phyloP scores from a whole-genome alignment of 371 early-diverging fungal species.

The Sporodiniella umbellata region DNA sequence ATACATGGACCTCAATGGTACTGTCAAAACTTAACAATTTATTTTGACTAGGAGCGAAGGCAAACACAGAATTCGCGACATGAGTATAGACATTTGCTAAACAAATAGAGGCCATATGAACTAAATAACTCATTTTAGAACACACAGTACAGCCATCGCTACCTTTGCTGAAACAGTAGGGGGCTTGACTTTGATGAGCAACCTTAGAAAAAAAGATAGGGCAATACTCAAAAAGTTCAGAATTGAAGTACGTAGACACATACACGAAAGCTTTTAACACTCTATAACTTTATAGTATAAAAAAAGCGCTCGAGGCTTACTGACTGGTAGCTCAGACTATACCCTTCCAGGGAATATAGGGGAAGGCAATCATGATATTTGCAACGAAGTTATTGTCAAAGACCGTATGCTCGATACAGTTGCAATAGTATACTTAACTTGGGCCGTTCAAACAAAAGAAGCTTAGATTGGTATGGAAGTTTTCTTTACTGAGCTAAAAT shows the following conservation, averaged over 20 bases:
- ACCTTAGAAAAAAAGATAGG: slow-evolving; percentile 33
- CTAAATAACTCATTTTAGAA: neutral
- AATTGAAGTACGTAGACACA: slow-evolving; percentile 39
- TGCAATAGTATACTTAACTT: slow-evolving; percentile 36
- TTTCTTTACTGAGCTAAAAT: too few species aligned
- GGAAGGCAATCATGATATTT: slow-evolving; percentile 16
- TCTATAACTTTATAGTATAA: slow-evolving; percentile 40
- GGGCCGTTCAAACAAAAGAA: slow-evolving; percentile 33
- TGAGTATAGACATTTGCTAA: slow-evolving; percentile 14
- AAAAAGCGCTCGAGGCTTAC: slow-evolving; percentile 45
- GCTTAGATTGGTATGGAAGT: neutral
- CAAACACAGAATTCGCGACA: slow-evolving; percentile 20
- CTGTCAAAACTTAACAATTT: too few species aligned
- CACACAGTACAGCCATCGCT: slow-evolving; percentile 43
- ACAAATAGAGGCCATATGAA: neutral
- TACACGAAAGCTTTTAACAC: neutral
- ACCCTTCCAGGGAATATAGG: slow-evolving; percentile 13
- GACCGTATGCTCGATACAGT: slow-evolving; percentile 46
- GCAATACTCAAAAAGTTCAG: slow-evolving; percentile 41
- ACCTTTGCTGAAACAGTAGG: slow-evolving; percentile 62
- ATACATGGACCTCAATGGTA: too few species aligned
- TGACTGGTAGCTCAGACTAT: slow-evolving; percentile 46
- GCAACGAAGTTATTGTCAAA: slow-evolving; percentile 40
- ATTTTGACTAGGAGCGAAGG: slow-evolving; percentile 31
- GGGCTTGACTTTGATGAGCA: slow-evolving; percentile 46